A percentile compares a stretch with the other conserved stretches of the same genome.
phyloP scores from a whole-genome alignment of 176 grass and related monocot genomes.

The Luzula sylvatica region DNA sequence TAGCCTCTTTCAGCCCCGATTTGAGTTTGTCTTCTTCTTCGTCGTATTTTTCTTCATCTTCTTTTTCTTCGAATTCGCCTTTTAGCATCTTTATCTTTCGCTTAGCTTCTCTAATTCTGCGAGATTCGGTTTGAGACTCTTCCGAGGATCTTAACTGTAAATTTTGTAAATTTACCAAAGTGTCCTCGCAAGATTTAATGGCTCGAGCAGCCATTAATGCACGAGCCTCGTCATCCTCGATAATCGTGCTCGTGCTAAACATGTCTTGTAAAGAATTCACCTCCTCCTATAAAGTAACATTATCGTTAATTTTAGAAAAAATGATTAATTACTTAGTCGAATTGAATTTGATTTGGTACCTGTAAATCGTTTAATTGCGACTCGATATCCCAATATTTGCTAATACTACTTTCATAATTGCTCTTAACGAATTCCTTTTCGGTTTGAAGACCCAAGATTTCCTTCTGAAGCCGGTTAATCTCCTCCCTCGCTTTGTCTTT shows the following conservation, averaged over 20 bases:
- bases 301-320: no score
- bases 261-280: constrained; percentile 68
- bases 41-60: constrained; percentile 6
- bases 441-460: constrained; percentile 65
- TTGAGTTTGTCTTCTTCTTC: constrained; percentile 3
- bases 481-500: constrained; percentile 64
- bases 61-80: constrained; percentile 23
- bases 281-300: constrained; percentile 18
- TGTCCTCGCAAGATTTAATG: constrained; percentile 78
- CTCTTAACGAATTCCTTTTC: constrained; percentile 79
- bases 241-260: constrained; percentile 41
- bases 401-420: constrained; percentile 44
- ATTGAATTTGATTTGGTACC: neutral
- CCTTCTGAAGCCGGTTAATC: constrained; percentile 68
- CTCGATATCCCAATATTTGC: constrained; percentile 70
- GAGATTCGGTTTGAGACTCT: constrained; percentile 44
- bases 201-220: constrained; percentile 72
- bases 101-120: constrained; percentile 40
- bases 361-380: constrained; percentile 50
- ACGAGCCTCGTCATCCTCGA: constrained; percentile 84
- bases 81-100: constrained; percentile 53
- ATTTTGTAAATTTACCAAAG: constrained; percentile 51
- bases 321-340: no score
- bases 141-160: constrained; percentile 39
- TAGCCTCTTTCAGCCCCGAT: constrained; percentile 32